A percentile compares a stretch with the other conserved stretches of the same genome.
These are phyloP conservation scores for Venturia effusa DNA, from an alignment of 2,329 filamentous ascomycete species.

Conservation along the genomic window DNA sequence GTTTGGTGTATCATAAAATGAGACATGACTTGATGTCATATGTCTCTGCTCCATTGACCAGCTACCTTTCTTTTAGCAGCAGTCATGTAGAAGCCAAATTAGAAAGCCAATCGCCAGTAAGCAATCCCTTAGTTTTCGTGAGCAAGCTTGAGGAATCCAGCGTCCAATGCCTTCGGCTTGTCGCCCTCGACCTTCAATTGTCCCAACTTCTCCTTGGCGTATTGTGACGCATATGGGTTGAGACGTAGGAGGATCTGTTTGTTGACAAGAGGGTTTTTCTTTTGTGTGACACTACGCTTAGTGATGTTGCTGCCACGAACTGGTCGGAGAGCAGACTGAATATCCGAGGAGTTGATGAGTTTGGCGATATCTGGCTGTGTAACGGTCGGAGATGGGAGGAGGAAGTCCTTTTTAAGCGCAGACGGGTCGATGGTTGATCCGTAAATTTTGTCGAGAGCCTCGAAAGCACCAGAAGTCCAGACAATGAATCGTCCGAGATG, in stretches of 20 bases:
- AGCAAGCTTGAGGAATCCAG: slow-evolving; percentile 34
- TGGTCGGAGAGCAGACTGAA: slow-evolving; percentile 88
- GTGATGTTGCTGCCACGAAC: slow-evolving; percentile 83
- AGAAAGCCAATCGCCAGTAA: not conserved
- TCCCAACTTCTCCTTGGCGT: slow-evolving; percentile 76
- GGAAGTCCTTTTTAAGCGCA: slow-evolving; percentile 97
- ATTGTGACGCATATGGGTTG: slow-evolving; percentile 93
- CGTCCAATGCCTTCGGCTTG: slow-evolving; percentile 48
- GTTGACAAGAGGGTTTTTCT: slow-evolving; percentile 99
- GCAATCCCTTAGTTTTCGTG: slow-evolving; percentile 8
- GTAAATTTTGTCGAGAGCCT: slow-evolving; percentile 94
- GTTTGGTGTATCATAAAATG: not conserved
- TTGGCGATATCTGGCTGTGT: slow-evolving; percentile 91
- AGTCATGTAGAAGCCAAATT: not conserved
- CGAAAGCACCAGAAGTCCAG: slow-evolving; percentile 96
- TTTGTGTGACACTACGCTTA: slow-evolving; percentile 87
- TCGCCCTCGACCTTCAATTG: slow-evolving; percentile 52
- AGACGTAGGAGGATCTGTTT: slow-evolving; percentile 97
- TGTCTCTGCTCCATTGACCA: not conserved
- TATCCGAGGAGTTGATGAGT: slow-evolving; percentile 98
- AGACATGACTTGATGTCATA: not conserved
- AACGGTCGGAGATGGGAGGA: slow-evolving; percentile 85
- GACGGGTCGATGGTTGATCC: slow-evolving; percentile 83
- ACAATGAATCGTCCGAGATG: slow-evolving; percentile 98
- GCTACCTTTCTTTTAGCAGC: not conserved